These are phyloP conservation scores for Hordeum pubiflorum DNA, from an alignment of 202 grass and related monocot genomes.

Conservation along the genomic window DNA sequence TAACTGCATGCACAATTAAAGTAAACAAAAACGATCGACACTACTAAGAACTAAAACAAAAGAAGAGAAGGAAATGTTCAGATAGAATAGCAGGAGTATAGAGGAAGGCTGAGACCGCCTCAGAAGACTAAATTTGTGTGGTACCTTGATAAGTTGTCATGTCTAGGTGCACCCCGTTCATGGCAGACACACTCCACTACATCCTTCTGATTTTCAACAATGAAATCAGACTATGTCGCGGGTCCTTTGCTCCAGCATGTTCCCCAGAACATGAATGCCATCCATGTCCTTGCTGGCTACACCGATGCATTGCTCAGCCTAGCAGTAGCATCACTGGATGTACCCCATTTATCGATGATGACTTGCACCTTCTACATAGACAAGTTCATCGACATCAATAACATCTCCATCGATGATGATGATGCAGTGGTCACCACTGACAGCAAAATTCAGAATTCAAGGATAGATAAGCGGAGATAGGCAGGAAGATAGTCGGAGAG, in stretches of 20 bases:
- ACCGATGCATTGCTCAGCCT: not conserved
- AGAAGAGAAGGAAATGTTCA: too few species aligned
- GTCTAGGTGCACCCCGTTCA: not conserved
- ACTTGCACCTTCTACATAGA: slow-evolving; percentile 14
- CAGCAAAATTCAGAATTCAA: too few species aligned
- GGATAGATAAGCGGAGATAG: too few species aligned
- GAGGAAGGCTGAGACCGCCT: too few species aligned
- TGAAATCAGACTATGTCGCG: not conserved
- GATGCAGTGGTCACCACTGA: too few species aligned
- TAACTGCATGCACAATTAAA: too few species aligned
- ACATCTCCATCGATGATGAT: not conserved
- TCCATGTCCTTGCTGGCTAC: not conserved
- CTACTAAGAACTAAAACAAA: too few species aligned
- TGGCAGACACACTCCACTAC: not conserved
- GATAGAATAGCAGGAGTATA: too few species aligned
- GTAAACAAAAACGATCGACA: too few species aligned
- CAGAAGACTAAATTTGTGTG: not conserved
- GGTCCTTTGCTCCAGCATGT: not conserved
- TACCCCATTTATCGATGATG: not conserved
- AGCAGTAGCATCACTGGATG: not conserved
- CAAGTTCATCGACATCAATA: not conserved
- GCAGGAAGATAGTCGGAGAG: too few species aligned
- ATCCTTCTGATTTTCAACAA: not conserved
- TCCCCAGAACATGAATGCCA: not conserved
- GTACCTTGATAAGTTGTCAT: not conserved